Evolutionary conservation across 345 rosid species (phyloP), one percentile per base, ranked within the genome.

Genomic region (Mallotus nudiflorus): DNA sequence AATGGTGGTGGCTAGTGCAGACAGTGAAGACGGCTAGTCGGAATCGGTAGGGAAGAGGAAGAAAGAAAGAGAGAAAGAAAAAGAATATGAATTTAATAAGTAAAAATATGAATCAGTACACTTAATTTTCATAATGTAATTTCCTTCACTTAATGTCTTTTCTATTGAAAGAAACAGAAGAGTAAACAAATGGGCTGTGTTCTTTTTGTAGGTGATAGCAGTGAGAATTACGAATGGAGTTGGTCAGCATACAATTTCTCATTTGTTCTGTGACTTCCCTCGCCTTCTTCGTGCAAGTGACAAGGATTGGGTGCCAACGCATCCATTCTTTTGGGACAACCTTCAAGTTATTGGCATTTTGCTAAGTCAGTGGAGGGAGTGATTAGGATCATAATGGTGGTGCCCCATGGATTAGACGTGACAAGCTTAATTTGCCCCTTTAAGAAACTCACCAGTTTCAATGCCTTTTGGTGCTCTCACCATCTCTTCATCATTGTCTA

Each of bases 401-500:
- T 87, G 59, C 88, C 1, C 87, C 97, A 49, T 86, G 94, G 86
- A 89, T 91, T 62, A 77, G 97, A 72, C 80, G 91, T 39, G 82
- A 81, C 62, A 82, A 62, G 72, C 81, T 83, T 37, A 84, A 81
- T 20, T 75, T 91, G 70, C 94, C 94, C 5, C 80, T 78, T 91
- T 58, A 83, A 81, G 85, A 88, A 85, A 63, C 86, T 91, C 50
- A 87, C 97, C 3, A 89, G 97, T 52, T 91, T 87, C 78, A 91
- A 91, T 72, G 94, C 95, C 68, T 91, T 91, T 61, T 89, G 97
- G 97, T 91, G 89, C 71, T 87, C 94, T 20, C 95, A 91, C 72
- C 97, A 91, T 42, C 75, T 91, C 56, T 91, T 91, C 44, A 68
- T 89, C 77, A 80, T 91, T 20, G 97, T 91, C 79, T 91, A 89